phyloP scores from a whole-genome alignment of 2,329 filamentous ascomycete species.

The Talaromyces verruculosus region DNA sequence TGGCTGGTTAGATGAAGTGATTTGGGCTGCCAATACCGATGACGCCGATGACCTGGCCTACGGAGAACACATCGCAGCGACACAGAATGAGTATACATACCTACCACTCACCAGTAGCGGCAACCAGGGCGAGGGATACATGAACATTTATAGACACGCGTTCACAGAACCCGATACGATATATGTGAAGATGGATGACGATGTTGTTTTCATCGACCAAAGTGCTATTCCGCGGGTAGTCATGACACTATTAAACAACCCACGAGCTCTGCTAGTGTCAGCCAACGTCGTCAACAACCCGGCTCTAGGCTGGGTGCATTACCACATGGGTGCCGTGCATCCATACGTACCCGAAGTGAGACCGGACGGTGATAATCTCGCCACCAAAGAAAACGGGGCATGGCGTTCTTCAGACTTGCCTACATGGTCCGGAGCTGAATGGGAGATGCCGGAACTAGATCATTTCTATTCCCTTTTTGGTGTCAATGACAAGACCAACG shows the following conservation, averaged over 20 bases:
- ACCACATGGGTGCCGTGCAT: conserved; percentile 22
- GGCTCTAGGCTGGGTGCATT: conserved; percentile 21
- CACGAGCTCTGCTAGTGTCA: conserved; percentile 19
- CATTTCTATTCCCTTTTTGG: conserved; percentile 20
- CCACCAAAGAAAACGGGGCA: conserved; percentile 19
- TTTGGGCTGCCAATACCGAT: conserved; percentile 21
- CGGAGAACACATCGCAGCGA: conserved; percentile 17
- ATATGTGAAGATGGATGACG: conserved; percentile 22
- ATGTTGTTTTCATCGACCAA: conserved; percentile 22
- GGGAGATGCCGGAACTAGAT: conserved; percentile 21
- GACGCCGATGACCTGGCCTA: conserved; percentile 19
- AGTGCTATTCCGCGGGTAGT: conserved; percentile 19
- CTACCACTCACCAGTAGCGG: conserved; percentile 6
- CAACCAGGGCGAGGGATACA: background rate
- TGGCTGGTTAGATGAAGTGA: conserved; percentile 21
- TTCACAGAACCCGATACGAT: conserved; percentile 20
- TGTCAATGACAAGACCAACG: conserved; percentile 19
- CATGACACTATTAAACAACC: conserved; percentile 19
- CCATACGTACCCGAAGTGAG: conserved; percentile 20
- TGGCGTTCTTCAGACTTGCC: conserved; percentile 20
- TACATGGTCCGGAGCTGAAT: conserved; percentile 18
- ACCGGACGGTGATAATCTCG: conserved; percentile 7
- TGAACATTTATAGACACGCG: conserved; percentile 14
- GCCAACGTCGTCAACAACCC: conserved; percentile 21
- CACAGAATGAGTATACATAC: conserved; percentile 16